Evolutionary conservation across 306 rosid species (phyloP), one percentile per base, ranked within the genome.

Genomic region (Purshia tridentata): DNA sequence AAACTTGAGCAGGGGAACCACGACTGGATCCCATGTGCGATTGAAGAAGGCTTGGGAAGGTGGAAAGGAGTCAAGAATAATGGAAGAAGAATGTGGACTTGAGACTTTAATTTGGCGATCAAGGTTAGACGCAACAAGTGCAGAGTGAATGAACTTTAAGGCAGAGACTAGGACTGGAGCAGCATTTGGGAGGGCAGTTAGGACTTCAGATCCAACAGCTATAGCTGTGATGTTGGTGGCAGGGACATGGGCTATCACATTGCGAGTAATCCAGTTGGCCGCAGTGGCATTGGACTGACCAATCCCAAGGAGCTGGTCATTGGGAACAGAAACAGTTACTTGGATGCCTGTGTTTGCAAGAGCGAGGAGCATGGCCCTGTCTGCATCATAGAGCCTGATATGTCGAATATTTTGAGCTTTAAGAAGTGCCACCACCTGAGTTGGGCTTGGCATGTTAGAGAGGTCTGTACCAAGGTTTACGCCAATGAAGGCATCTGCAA

Each of bases 231-330:
- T 93, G 87, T 93, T 93, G 72, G 98, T 93, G 54, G 93, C 91
- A 66, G 98, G 97, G 73, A 86, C 91, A 79, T 93, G 97, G 42
- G 97, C 89, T 47, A 93, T 61, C 80, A 93, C 93, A 81, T 93
- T 90, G 45, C 96, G 92, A 60, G 89, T 6, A 76, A 93, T 84
- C 98, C 98, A 93, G 74, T 90, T 93, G 85, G 97, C 98, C 4
- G 98, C 97, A 9, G 98, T 88, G 68, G 96, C 90, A 79, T 93
- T 93, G 82, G 98, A 93, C 82, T 90, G 96, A 57, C 98, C 98
- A 62, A 93, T 93, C 78, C 93, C 98, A 1, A 93, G 91, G 73
- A 93, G 76, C 79, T 90, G 97, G 74, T 93, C 97, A 51, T 93
- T 93, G 58, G 98, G 97, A 67, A 93, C 86, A 12, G 98, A 90